Conservation (phyloP, 106 monocot genomes). For the Dendrobium huoshanense region DNA sequence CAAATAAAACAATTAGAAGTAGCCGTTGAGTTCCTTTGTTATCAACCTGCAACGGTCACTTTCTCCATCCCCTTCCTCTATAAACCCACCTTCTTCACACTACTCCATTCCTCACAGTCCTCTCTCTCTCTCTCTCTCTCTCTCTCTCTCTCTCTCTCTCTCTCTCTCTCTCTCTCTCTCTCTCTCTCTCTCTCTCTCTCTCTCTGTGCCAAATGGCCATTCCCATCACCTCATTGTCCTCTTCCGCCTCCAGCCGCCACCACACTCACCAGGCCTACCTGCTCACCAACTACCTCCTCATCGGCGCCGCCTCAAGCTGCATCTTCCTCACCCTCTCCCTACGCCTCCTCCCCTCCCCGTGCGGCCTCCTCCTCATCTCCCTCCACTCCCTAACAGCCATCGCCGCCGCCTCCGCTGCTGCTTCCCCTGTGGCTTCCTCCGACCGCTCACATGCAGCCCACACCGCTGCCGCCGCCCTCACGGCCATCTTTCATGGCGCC, state of each 20-base stretch:
- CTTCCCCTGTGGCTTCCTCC: constrained; percentile 21
- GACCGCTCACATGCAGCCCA: constrained; percentile 53
- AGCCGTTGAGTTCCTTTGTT: neutral
- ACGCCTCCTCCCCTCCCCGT: constrained; percentile 57
- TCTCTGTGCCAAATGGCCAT: neutral
- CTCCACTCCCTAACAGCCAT: constrained; percentile 42
- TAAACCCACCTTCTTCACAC: neutral
- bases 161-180: neutral
- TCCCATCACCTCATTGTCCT: neutral
- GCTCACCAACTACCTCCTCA: constrained; percentile 61
- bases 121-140: constrained; percentile 3
- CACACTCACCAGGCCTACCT: constrained; percentile 67
- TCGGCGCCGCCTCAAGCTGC: constrained; percentile 66
- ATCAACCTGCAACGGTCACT: neutral
- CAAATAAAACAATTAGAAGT: neutral
- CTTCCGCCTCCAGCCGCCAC: constrained; percentile 9
- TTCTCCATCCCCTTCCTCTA: neutral
- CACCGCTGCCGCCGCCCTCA: constrained; percentile 75
- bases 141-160: neutral
- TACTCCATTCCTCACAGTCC: neutral
- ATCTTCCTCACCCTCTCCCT: constrained; percentile 75
- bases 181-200: neutral
- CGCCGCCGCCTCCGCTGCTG: constrained; percentile 25
- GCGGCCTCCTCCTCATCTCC: constrained; percentile 60
- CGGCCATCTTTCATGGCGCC: constrained; percentile 86